Conservation (phyloP, 768 basidiomycete genomes). For the Lactarius evosmus region DNA sequence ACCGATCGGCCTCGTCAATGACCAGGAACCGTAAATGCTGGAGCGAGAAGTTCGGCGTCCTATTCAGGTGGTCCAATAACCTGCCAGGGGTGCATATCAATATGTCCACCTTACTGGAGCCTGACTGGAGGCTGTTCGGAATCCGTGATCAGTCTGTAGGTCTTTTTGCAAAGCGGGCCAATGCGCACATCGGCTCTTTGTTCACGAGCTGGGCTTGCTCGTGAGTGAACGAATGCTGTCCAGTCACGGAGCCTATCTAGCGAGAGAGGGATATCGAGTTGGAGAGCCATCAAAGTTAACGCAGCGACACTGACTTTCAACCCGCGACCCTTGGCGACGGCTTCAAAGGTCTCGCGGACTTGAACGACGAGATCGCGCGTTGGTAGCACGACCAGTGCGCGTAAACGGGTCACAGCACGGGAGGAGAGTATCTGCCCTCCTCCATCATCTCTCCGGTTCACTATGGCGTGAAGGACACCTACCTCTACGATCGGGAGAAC, state of each 20-base stretch:
- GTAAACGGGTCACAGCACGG: slow-evolving; percentile 75
- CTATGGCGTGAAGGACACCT: slow-evolving; percentile 15
- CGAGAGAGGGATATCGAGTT: neutral
- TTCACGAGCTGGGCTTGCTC: slow-evolving; percentile 84
- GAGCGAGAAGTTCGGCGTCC: slow-evolving; percentile 85
- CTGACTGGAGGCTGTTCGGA: slow-evolving; percentile 62
- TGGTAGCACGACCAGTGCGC: slow-evolving; percentile 87
- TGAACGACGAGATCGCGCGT: slow-evolving; percentile 92
- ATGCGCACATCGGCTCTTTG: slow-evolving; percentile 46
- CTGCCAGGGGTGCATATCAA: slow-evolving; percentile 95
- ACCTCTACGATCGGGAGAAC: slow-evolving; percentile 91
- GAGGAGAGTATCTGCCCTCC: slow-evolving; percentile 58
- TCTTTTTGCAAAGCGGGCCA: neutral
- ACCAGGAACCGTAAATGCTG: slow-evolving; percentile 97
- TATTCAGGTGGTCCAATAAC: slow-evolving; percentile 87
- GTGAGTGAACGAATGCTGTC: slow-evolving; percentile 90
- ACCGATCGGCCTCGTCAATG: slow-evolving; percentile 96
- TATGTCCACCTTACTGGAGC: slow-evolving; percentile 89
- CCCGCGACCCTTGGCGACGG: slow-evolving; percentile 77
- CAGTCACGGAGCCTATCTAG: slow-evolving; percentile 77
- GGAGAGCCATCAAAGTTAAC: neutral
- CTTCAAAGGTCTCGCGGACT: slow-evolving; percentile 90
- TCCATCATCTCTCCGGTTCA: neutral
- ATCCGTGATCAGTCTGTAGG: neutral
- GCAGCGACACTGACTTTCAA: slow-evolving; percentile 57